These are phyloP conservation scores for Plasmodium gallinaceum DNA, from an alignment of 169 alveolate species.

Conservation along the genomic window DNA sequence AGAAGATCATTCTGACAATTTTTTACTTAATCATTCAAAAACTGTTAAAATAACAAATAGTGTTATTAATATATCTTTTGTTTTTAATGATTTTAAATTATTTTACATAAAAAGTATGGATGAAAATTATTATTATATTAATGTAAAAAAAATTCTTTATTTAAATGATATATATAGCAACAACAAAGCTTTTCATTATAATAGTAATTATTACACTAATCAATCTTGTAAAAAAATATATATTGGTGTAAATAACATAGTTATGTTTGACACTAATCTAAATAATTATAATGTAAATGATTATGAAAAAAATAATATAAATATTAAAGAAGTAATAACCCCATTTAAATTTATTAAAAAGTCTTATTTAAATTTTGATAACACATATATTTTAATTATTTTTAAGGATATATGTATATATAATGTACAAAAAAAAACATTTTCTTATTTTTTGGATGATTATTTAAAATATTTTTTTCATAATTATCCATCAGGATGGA, in stretches of 20 bases:
- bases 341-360: constrained; percentile 76
- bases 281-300: constrained; percentile 57
- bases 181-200: constrained; percentile 53
- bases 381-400: constrained; percentile 47
- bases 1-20: background rate
- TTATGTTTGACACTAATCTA: constrained; percentile 52
- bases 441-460: constrained; percentile 74
- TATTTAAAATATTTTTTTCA: constrained; percentile 59
- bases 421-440: constrained; percentile 40
- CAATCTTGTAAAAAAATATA: constrained; percentile 21
- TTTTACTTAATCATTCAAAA: background rate
- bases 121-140: constrained; percentile 17
- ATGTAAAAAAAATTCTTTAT: constrained; percentile 51
- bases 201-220: constrained; percentile 75
- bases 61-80: constrained; percentile 48
- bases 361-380: constrained; percentile 51
- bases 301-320: constrained; percentile 38
- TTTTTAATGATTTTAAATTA: constrained; percentile 70
- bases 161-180: constrained; percentile 66
- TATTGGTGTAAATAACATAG: constrained; percentile 60
- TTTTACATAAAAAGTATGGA: constrained; percentile 12
- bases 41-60: background rate
- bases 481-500: constrained; percentile 74
- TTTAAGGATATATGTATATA: constrained; percentile 55
- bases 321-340: constrained; percentile 52